Evolutionary conservation across 2,329 filamentous ascomycete species (phyloP), one percentile per base, ranked within the genome.

Genomic region (Ploettnerulaceae sp.): DNA sequence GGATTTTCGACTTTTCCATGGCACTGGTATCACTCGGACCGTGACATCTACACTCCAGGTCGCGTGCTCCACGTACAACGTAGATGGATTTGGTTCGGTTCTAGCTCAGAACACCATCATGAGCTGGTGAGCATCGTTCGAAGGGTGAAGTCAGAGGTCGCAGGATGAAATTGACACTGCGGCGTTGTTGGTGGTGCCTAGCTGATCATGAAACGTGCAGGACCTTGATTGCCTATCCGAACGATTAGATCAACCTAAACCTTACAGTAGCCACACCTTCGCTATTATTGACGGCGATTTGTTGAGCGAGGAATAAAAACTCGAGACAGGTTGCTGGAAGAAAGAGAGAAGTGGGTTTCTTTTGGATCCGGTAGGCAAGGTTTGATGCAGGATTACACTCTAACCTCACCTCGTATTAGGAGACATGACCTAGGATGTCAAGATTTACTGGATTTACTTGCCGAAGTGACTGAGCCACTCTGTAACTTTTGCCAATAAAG

Each of bases 91-190:
- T 21, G 45, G 40, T 45, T 15, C 7, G 24, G 21, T 39, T 36
- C 34, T 12, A 31, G 40, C 49, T 57, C 41, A 61, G 33, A 53
- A 50, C 40, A 46, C 49, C 59, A 61, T 62, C 44, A 45, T 59
- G 52, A 53, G 49, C 31, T 51, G 43, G 48, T 50, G 20, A 36
- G 45, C 50, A 42, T 48, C 47, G 43, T 49, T 48, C 44, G 38
- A 22, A 33, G 39, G 34, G 11, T 14, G 26, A 43, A 33, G 45
- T 24, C 7, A 44, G 14, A n/a, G 22, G 29, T 47, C 34, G 48
- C 17, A 5, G 37, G 36, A 12, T 31, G 28, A 24, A 41, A 22
- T 31, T 21, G 40, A 26, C 18, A 45, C 32, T 37, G 39, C 45
- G 11, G 33, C 38, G 33, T 43, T 8, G 40, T 28, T 12, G 37